Evolutionary conservation across 352 stramenopile species (phyloP).

Genomic region (Globisporangium radiosum): DNA sequence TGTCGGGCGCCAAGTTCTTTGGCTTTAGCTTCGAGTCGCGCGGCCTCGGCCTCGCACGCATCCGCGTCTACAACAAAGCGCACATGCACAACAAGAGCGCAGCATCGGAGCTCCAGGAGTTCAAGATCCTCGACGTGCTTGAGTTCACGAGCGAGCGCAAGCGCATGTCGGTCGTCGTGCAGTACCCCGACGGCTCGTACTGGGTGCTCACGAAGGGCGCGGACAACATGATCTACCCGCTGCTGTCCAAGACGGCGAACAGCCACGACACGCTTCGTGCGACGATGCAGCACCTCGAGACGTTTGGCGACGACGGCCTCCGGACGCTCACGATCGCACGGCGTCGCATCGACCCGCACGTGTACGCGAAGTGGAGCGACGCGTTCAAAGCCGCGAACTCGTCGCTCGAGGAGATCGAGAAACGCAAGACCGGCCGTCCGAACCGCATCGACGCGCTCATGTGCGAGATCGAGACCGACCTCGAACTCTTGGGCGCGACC

Average conservation of each 20-base stretch:
- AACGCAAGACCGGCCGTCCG: constrained; percentile 56
- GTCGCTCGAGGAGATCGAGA: constrained; percentile 73
- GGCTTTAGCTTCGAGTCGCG: constrained; percentile 71
- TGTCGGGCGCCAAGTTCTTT: constrained; percentile 80
- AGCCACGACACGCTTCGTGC: constrained; percentile 46
- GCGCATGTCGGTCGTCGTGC: constrained; percentile 94
- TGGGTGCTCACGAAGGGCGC: constrained; percentile 86
- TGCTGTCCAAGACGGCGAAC: constrained; percentile 55
- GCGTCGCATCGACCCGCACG: constrained; percentile 37
- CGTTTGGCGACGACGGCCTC: constrained; percentile 77
- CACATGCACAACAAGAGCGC: constrained; percentile 29
- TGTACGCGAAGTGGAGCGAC: constrained; percentile 60
- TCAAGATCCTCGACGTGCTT: constrained; percentile 75
- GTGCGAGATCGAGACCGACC: constrained; percentile 73
- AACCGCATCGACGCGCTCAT: constrained; percentile 73
- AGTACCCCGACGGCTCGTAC: constrained; percentile 63
- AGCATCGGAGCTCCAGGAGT: constrained; percentile 47
- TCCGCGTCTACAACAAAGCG: constrained; percentile 46
- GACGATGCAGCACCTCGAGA: constrained; percentile 63
- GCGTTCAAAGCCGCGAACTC: constrained; percentile 60
- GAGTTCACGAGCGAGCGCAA: constrained; percentile 94
- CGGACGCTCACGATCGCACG: constrained; percentile 80
- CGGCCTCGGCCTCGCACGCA: constrained; percentile 47
- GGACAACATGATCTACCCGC: constrained; percentile 90
- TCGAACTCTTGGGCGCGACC: constrained; percentile 82